phyloP scores from a whole-genome alignment of 2,329 filamentous ascomycete genomes.

The Apiospora saccharicola region DNA sequence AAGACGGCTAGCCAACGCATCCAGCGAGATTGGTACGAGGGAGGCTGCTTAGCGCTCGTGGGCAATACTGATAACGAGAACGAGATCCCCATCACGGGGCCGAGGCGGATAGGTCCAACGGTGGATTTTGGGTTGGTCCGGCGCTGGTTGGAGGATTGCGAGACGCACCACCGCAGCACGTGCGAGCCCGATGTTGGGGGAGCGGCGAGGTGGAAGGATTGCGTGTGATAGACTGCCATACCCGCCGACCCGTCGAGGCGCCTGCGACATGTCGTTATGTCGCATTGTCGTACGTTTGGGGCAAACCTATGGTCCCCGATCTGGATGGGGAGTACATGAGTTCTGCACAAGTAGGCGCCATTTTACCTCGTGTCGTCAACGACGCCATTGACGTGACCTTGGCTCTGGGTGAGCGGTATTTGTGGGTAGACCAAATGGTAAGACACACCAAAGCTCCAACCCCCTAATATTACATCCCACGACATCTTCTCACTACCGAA shows the following conservation, averaged over 20 bases:
- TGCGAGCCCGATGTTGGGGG: not conserved
- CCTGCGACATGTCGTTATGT: not conserved
- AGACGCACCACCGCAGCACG: not conserved
- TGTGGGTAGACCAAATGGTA: slow-evolving; percentile 21
- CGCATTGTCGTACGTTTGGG: slow-evolving; percentile 10
- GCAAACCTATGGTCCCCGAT: not conserved
- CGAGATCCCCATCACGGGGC: not conserved
- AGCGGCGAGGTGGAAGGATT: not conserved
- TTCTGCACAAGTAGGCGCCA: no score
- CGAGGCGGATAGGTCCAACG: not conserved
- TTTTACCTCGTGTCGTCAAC: not conserved
- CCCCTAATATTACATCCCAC: not conserved
- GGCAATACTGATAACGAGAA: not conserved
- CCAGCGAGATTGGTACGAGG: not conserved
- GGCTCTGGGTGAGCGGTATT: not conserved
- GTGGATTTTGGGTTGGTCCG: not conserved
- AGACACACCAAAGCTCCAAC: not conserved
- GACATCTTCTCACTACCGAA: not conserved
- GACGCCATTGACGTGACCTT: not conserved
- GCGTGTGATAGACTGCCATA: slow-evolving; percentile 8
- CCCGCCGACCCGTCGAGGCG: not conserved
- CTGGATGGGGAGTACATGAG: no score
- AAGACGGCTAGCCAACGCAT: not conserved
- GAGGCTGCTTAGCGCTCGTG: slow-evolving; percentile 5
- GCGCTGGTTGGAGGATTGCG: not conserved